Base-by-base conservation (phyloP, 2,329 filamentous ascomycete species). In the Fonsecaea pugnacius region DNA sequence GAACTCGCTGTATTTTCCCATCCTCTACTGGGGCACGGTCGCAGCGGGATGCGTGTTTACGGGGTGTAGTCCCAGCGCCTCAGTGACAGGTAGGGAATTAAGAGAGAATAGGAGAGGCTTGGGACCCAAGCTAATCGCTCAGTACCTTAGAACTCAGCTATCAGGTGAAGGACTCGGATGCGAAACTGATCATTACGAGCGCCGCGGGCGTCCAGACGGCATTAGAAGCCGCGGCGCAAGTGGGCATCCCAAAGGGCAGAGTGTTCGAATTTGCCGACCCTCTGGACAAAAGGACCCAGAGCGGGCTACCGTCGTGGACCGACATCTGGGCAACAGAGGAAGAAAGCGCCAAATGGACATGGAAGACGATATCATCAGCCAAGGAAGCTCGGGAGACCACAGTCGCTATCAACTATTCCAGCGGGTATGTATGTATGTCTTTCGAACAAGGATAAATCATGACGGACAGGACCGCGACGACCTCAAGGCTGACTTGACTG, bases 11-110 rank as follows among this genome's bases (percentile, higher is more conserved):
- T 53, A 53, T 16, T 53, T 53, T 10, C 51, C 51, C 8, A 30
- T 53, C 18, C 21, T 53, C 21, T 30, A 30, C n/a, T 53, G 51
- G 51, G 51, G 21, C 7, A 35, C 33, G 1, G 24, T 53, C 4
- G 51, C 51, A 3, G 51, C 51, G n/a, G 51, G 51, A 7, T 27
- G 51, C 18, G 24, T 53, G 9, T 53, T 53, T 27, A 53, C 51
- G 7, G 51, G 21, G 3, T 27, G 21, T 16, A 30, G 21, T 27
- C 51, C 51, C 9, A 30, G 7, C 32, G 51, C 51, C 7, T 53
- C 27, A 3, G 51, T 33, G 12, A n/a, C 38, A n/a, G 38, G 38
- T 40, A 40, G 1, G 16, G 5, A 7, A 16, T 18, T 7, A 2
- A 16, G 14, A 8, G 6, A n/a, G 14, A 4, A 18, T 4, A 16